Base-by-base conservation (phyloP, 495 filamentous ascomycete genomes). In the Chaetomium tenue region DNA sequence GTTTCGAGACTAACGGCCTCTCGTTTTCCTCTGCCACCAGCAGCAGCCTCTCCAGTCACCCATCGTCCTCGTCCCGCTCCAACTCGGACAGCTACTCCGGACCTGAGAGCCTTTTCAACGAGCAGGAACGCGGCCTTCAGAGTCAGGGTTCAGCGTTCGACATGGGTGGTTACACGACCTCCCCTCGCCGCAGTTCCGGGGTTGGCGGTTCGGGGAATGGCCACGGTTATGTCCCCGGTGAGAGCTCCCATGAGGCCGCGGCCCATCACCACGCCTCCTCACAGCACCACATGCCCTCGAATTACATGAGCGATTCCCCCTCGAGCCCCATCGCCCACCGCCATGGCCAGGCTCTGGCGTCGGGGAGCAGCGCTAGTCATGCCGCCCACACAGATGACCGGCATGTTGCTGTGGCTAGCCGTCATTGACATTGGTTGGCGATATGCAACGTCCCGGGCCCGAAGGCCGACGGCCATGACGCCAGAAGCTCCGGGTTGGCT, bases 211-310 rank as follows among this genome's bases (percentile, higher is more conserved):
- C 51, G 23, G 61, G 37, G 22, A 25, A 37, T 37, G 23, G 25
- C 23, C 61, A 63, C 16, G 18, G 52, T 22, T 77, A 77, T 47
- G 64, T 73, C 20, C 70, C 74, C 5, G 60, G 60, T 39, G 65
- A 72, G 51, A 57, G 55, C 28, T 25, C 56, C 44, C 63, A 68
- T 18, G 61, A 46, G 11, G 61, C 61, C 5, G 51, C 39, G 25
- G 51, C 23, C 9, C 60, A 56, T 8, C 55, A 58, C 18, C 60
- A 63, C 30, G 28, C 40, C 16, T 40, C 33, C 1, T n/a, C n/a
- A n/a, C 60, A 55, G 18, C 26, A 53, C 37, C 28, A 44, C 18
- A 3, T 58, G 11, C 13, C 44, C 9, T 7, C 46, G 11, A 4
- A 30, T 7, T 60, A 53, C 40, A 15, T 61, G 33, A 28, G 40